phyloP scores from a whole-genome alignment of 2,329 filamentous ascomycete species.

The Hypoxylon sp. region DNA sequence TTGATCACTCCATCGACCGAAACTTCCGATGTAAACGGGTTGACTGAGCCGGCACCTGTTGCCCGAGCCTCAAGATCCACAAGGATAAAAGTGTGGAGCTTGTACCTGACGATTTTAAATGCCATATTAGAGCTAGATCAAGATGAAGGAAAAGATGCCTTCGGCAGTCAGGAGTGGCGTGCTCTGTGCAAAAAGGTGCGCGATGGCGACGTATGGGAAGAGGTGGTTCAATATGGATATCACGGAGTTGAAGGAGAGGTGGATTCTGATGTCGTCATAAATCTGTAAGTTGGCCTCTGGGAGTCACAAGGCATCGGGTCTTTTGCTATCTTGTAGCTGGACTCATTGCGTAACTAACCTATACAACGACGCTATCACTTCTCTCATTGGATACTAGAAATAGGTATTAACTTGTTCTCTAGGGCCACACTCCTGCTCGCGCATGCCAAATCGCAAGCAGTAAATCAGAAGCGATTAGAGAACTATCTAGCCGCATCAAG shows the following conservation, averaged over 20 bases:
- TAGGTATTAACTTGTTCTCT: constrained; percentile 28
- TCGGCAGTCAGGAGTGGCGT: constrained; percentile 90
- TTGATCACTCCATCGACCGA: constrained; percentile 75
- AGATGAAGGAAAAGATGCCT: constrained; percentile 89
- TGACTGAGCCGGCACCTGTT: constrained; percentile 76
- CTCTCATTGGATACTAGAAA: not conserved
- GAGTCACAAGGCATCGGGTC: not conserved
- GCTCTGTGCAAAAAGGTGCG: constrained; percentile 85
- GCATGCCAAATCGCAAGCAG: constrained; percentile 85
- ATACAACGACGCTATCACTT: not conserved
- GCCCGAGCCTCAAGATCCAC: constrained; percentile 84
- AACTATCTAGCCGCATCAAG: constrained; percentile 86
- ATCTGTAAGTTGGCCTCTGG: constrained; percentile 72
- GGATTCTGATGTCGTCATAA: constrained; percentile 94
- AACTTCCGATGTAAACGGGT: constrained; percentile 62
- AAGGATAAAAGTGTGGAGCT: constrained; percentile 95
- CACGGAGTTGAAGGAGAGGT: constrained; percentile 90
- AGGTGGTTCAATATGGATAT: constrained; percentile 89
- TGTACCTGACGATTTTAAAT: constrained; percentile 95
- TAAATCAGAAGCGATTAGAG: constrained; percentile 91
- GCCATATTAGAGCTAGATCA: constrained; percentile 89
- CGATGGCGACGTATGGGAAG: constrained; percentile 94
- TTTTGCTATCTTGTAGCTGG: not conserved
- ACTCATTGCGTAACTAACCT: not conserved
- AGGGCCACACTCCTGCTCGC: constrained; percentile 91